Conservation (phyloP, 371 early-diverging fungal genomes). For the Mortierella sp. region DNA sequence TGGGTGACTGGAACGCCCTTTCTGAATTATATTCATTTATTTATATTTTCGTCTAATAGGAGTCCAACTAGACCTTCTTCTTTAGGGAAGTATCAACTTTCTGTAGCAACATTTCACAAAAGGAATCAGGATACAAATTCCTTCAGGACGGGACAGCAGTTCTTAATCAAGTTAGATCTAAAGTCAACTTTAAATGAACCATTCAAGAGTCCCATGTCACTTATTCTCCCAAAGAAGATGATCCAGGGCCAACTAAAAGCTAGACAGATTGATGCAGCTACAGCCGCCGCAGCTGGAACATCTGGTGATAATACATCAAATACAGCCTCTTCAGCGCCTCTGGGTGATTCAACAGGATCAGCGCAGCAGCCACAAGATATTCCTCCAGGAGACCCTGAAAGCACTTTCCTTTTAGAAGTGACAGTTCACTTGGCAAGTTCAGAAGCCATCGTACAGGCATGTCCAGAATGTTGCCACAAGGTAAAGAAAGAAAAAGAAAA, state of each 20-base stretch:
- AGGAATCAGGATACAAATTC: conserved; percentile 55
- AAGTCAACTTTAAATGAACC: conserved; percentile 24
- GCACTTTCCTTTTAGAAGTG: conserved; percentile 39
- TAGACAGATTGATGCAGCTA: conserved; percentile 29
- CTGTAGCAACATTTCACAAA: conserved; percentile 53
- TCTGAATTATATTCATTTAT: background rate
- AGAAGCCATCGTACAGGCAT: conserved; percentile 47
- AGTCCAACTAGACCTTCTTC: conserved; percentile 23
- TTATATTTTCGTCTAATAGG: conserved; percentile 9
- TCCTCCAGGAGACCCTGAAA: conserved; percentile 27
- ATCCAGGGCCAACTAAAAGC: conserved; percentile 48
- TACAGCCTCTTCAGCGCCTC: background rate
- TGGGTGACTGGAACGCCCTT: background rate
- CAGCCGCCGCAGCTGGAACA: background rate
- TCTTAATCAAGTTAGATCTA: conserved; percentile 48
- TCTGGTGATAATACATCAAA: background rate
- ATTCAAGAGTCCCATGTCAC: conserved; percentile 42
- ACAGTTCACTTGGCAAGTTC: conserved; percentile 48
- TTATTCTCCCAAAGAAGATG: conserved; percentile 49
- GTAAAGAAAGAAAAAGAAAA: conserved; percentile 8
- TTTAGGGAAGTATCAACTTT: conserved; percentile 35
- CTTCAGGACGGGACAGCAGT: conserved; percentile 55
- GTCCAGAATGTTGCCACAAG: conserved; percentile 55
- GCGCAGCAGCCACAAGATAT: conserved; percentile 14
- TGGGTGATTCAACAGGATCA: conserved; percentile 11